Base-by-base conservation (phyloP, 1,139 yeast genomes). In the Candida pseudoviswanathii region DNA sequence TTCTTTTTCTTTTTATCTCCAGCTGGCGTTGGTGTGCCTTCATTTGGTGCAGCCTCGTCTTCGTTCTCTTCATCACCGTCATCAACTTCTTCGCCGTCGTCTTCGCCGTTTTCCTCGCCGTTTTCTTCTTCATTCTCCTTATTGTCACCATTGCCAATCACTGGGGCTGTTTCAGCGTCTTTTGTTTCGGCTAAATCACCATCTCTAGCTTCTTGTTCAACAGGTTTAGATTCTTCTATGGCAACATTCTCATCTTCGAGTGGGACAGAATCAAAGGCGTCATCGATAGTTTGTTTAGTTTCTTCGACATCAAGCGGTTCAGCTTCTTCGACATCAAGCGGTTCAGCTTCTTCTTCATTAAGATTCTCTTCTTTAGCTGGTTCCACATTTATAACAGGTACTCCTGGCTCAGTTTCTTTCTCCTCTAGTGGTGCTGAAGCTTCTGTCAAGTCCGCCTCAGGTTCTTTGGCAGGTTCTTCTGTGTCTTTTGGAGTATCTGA, bases 31-130 rank as follows among this genome's bases (percentile, higher is more conserved):
- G 25, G 25, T 10, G 41, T 24, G 10, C 9, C 11, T 42, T 41
- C 37, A 26, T n/a, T 27, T 16, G 42, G 29, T 22, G 36, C 33
- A 10, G 43, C 53, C 10, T 47, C 45, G 2, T 6, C 51, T 58
- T 61, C 56, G 58, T 63, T 48, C 62, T 63, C 54, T 61, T 43
- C 45, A 6, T 38, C 40, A 10, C 41, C 43, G 25, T 33, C 36
- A 21, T 30, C 45, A 4, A 27, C 47, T 24, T 48, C 55, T 21
- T 32, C 47, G 22, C 47, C 56, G 10, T 45, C 52, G 30, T 38
- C 50, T 10, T 31, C 47, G 5, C 38, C 51, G 21, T 41, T 45
- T 37, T 42, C 41, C 33, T 53, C 51, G 33, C 22, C 43, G 10
- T 42, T 48, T 39, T 32, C 46, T n/a, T 46, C 50, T 4, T 48